Base-by-base conservation (phyloP, 164 flowering plant species). In the Stephania yunnanensis region DNA sequence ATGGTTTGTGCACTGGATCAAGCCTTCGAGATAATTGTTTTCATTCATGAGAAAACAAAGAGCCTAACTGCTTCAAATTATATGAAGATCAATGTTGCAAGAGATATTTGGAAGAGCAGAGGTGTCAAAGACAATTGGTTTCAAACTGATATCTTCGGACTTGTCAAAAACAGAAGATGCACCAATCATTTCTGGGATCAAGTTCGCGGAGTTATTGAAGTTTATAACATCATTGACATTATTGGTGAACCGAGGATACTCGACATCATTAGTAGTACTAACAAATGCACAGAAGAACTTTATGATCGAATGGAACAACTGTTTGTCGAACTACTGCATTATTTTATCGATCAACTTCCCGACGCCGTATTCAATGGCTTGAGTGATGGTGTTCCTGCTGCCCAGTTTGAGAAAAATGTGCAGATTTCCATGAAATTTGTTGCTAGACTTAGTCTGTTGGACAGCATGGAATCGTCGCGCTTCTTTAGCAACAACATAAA, bases 301-400 rank as follows among this genome's bases (percentile, higher is more conserved):
- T 46, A 5, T 7, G n/a, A 48, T 20, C 19, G 17, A 13, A 61
- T 71, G 2, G 36, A 71, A 36, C 66, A 30, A 11, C 5, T 50
- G 12, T 71, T 71, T 65, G 66, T 46, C 3, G 64, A 71, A 22
- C 10, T 71, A 70, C 19, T 76, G 36, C 70, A 65, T 66, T 64
- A 3, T 0, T 46, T 46, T 15, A 63, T 71, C 3, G 17, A 13
- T 19, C n/a, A 25, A 30, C 70, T 76, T 1, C 74, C 74, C 50
- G 8, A 11, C 1, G 65, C 70, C 17, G 64, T 76, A 64, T 20
- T 65, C 74, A 71, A 66, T 19, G 70, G 67, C 13, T 29, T 76
- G 2, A 7, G 6, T 4, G 74, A 69, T 53, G 52, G 74, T 45
- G 7, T 13, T 9, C 6, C 15, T 50, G 63, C 10, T 36, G 42